A percentile compares a stretch with the other conserved stretches of the same genome.
Evolutionary conservation across 768 basidiomycete genomes (phyloP).

Genomic region (Coprinellus micaceus): DNA sequence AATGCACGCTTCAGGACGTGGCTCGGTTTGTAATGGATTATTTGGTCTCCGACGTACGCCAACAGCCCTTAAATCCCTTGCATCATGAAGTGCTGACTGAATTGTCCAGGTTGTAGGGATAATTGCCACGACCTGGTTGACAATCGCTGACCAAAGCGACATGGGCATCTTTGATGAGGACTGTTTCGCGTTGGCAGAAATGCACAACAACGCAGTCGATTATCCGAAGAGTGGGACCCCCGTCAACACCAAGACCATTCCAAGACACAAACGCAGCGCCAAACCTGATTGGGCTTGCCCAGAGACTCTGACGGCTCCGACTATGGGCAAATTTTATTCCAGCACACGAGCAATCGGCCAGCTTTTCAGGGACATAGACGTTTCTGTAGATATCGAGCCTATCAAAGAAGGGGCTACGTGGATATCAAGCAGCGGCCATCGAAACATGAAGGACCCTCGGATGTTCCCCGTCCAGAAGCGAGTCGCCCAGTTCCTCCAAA

Average conservation of each 20-base stretch:
- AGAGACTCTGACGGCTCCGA: conserved; percentile 36
- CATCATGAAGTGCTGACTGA: not conserved
- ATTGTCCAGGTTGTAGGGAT: conserved; percentile 50
- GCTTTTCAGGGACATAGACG: conserved; percentile 58
- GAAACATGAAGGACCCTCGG: not conserved
- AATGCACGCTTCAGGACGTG: conserved; percentile 59
- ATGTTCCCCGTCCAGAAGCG: conserved; percentile 18
- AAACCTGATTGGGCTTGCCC: conserved; percentile 68
- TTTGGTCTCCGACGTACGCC: conserved; percentile 58
- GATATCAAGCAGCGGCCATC: not conserved
- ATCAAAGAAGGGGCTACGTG: conserved; percentile 7
- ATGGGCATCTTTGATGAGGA: conserved; percentile 45
- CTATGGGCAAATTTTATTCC: conserved; percentile 40
- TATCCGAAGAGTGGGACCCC: conserved; percentile 58
- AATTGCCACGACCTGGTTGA: conserved; percentile 59
- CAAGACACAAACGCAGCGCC: conserved; percentile 32
- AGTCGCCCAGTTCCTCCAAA: conserved; percentile 30
- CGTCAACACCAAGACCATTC: conserved; percentile 37
- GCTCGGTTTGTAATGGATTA: conserved; percentile 69
- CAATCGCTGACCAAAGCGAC: conserved; percentile 56
- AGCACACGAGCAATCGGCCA: conserved; percentile 56
- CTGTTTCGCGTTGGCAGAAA: conserved; percentile 49
- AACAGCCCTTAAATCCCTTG: no score
- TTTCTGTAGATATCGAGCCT: conserved; percentile 33
- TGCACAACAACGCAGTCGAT: conserved; percentile 66